phyloP scores from a whole-genome alignment of 495 filamentous ascomycete species.

The Neohortaea acidophila region DNA sequence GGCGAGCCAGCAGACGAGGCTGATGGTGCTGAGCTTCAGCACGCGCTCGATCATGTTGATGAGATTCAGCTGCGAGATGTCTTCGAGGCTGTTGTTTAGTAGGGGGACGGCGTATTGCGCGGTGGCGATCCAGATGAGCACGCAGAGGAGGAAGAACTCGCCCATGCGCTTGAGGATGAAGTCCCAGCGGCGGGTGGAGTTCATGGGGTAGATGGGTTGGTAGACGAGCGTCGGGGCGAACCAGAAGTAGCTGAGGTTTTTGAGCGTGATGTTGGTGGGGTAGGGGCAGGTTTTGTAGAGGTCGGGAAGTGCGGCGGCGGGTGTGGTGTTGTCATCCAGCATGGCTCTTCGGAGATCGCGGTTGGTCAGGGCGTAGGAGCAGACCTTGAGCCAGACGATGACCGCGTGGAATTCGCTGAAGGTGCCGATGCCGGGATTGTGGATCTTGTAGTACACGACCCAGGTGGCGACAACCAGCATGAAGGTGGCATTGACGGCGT shows the following conservation, averaged over 20 bases:
- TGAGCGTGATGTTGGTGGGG: constrained; percentile 71
- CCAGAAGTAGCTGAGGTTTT: constrained; percentile 88
- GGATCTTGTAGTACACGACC: constrained; percentile 74
- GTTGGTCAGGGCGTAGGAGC: constrained; percentile 93
- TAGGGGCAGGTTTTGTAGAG: constrained; percentile 78
- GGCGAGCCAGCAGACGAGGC: constrained; percentile 85
- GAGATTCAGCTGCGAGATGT: constrained; percentile 68
- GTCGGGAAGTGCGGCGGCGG: constrained; percentile 49
- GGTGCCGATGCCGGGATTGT: constrained; percentile 87
- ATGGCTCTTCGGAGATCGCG: constrained; percentile 82
- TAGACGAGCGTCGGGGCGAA: constrained; percentile 93
- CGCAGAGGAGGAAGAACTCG: constrained; percentile 57
- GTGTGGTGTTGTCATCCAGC: constrained; percentile 37
- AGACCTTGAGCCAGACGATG: constrained; percentile 89
- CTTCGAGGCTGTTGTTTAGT: constrained; percentile 72
- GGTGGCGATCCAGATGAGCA: constrained; percentile 83
- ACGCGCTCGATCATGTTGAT: constrained; percentile 70
- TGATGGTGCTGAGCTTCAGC: constrained; percentile 89
- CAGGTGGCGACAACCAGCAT: constrained; percentile 66
- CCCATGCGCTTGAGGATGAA: constrained; percentile 71
- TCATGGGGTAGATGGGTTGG: constrained; percentile 88
- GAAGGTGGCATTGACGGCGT: constrained; percentile 69
- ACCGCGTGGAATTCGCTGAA: constrained; percentile 81
- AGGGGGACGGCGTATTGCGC: constrained; percentile 89
- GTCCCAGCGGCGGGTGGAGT: constrained; percentile 57